phyloP scores from a whole-genome alignment of 2,329 filamentous ascomycete genomes.

The Pseudofabraea citricarpa region DNA sequence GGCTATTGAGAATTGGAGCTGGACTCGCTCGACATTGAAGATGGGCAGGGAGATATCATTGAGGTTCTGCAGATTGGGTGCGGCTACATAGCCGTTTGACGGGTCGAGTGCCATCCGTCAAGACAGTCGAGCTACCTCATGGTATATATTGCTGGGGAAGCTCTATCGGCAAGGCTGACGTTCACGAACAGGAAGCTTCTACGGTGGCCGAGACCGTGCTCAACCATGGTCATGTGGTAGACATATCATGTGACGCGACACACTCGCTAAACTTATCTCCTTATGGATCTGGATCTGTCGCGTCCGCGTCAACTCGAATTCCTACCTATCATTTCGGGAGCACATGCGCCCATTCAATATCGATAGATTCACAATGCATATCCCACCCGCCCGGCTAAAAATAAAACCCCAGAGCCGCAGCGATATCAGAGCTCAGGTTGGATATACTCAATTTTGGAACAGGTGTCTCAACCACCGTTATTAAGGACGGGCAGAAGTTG shows the following conservation, averaged over 20 bases:
- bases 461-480: background rate
- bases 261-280: too few species aligned
- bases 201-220: background rate
- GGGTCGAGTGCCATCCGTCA: constrained; percentile 63
- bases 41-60: constrained; percentile 69
- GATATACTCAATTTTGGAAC: background rate
- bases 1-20: constrained; percentile 89
- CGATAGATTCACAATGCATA: constrained; percentile 2
- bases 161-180: constrained; percentile 18
- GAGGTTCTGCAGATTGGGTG: constrained; percentile 54
- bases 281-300: too few species aligned
- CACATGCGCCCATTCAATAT: too few species aligned
- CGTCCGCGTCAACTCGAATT: too few species aligned
- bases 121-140: constrained; percentile 23
- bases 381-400: background rate
- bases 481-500: too few species aligned
- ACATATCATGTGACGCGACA: too few species aligned
- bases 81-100: constrained; percentile 67
- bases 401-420: too few species aligned
- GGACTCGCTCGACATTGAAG: constrained; percentile 89
- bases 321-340: background rate
- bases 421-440: background rate
- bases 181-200: constrained; percentile 1
- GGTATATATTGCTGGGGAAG: too few species aligned
- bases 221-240: too few species aligned